A percentile compares a stretch with the other conserved stretches of the same genome.
phyloP scores from a whole-genome alignment of 164 flowering plant genomes.

The Piper betle region DNA sequence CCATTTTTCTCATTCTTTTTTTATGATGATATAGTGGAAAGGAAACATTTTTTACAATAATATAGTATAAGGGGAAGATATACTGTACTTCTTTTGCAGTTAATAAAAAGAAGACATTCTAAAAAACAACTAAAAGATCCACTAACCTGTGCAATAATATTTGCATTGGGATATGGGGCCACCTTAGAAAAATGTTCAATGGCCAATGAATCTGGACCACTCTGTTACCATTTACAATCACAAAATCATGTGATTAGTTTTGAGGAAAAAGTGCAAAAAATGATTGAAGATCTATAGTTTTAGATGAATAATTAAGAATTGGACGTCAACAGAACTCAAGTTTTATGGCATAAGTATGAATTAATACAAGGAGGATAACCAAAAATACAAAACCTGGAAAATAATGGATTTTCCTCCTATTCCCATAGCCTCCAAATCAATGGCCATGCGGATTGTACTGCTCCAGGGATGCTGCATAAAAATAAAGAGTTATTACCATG shows the following conservation, averaged over 20 bases:
- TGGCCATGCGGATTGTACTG: constrained; percentile 52
- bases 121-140: not conserved
- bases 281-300: too few species aligned
- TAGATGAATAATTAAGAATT: too few species aligned
- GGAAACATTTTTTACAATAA: too few species aligned
- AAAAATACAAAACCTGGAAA: constrained; percentile 56
- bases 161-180: constrained; percentile 84
- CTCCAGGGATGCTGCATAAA: constrained; percentile 89
- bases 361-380: not conserved
- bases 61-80: too few species aligned
- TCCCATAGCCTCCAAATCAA: constrained; percentile 98
- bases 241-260: too few species aligned
- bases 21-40: too few species aligned
- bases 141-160: constrained; percentile 64
- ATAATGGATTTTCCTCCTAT: constrained; percentile 83
- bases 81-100: too few species aligned
- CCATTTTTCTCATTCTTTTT: too few species aligned
- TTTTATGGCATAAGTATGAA: not conserved
- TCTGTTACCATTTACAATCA: constrained; percentile 26
- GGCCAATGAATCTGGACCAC: constrained; percentile 91
- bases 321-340: not conserved
- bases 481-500: not conserved
- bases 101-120: too few species aligned
- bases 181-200: constrained; percentile 68
- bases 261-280: too few species aligned